Evolutionary conservation across 257 asterid genomes (phyloP).

Genomic region (Jacaranda copaia): DNA sequence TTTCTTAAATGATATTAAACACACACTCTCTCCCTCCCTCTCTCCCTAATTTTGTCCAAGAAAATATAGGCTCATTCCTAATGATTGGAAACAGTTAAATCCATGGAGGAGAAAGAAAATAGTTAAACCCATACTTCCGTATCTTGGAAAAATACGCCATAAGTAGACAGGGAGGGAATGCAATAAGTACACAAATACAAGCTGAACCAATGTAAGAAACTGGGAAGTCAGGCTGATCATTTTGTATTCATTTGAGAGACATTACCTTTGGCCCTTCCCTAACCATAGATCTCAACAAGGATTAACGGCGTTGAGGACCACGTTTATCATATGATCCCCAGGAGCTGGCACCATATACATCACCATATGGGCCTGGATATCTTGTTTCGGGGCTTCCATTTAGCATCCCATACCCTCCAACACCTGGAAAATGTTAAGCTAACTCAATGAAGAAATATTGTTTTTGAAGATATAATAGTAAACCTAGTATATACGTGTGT

Average conservation of each 20-base stretch:
- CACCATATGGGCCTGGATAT: slow-evolving; percentile 62
- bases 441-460: neutral
- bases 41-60: no score
- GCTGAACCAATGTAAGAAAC: neutral
- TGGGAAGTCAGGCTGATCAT: neutral
- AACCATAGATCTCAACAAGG: slow-evolving; percentile 23
- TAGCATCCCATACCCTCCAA: slow-evolving; percentile 67
- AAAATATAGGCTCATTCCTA: no score
- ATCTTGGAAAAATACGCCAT: no score
- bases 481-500: neutral
- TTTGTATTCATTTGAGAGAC: slow-evolving; percentile 10
- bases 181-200: neutral
- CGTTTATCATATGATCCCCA: slow-evolving; percentile 72
- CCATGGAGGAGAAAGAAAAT: no score
- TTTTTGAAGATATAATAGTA: neutral
- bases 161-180: no score
- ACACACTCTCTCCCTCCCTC: no score
- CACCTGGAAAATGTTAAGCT: slow-evolving; percentile 44
- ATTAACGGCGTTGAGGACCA: slow-evolving; percentile 63
- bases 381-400: slow-evolving; percentile 81
- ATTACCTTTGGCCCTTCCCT: slow-evolving; percentile 1
- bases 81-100: no score
- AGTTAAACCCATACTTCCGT: no score
- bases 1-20: no score
- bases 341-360: slow-evolving; percentile 55